These are phyloP conservation scores for Russula compacta DNA, from an alignment of 768 basidiomycete species.

Conservation along the genomic window DNA sequence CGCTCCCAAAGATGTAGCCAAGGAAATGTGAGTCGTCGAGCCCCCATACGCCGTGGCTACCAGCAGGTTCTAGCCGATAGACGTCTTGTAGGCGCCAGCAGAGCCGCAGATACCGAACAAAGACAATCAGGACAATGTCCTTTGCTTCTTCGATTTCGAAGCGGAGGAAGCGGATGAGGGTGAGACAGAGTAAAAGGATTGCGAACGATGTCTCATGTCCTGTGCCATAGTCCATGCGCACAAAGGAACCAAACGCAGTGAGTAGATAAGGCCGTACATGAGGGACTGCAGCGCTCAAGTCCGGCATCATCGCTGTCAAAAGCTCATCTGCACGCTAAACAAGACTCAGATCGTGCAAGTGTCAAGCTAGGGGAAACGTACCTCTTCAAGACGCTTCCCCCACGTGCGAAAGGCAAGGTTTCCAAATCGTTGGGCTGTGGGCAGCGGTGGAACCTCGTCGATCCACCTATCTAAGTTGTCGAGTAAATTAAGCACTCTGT, in stretches of 20 bases:
- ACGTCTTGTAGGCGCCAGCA: conserved; percentile 82
- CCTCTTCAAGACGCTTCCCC: conserved; percentile 72
- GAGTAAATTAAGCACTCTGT: conserved; percentile 45
- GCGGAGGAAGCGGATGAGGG: conserved; percentile 57
- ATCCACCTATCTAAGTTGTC: conserved; percentile 66
- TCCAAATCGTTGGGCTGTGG: conserved; percentile 78
- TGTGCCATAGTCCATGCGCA: conserved; percentile 91
- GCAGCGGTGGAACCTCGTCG: conserved; percentile 65
- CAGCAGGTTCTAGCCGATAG: conserved; percentile 90
- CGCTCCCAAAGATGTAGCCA: conserved; percentile 85
- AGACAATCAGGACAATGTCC: conserved; percentile 48
- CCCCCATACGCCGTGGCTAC: conserved; percentile 98
- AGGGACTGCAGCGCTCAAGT: conserved; percentile 38
- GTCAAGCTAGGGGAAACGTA: conserved; percentile 25
- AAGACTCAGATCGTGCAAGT: conserved; percentile 4
- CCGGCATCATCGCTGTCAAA: conserved; percentile 40
- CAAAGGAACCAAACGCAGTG: conserved; percentile 82
- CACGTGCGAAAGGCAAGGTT: conserved; percentile 87
- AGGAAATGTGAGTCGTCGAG: conserved; percentile 88
- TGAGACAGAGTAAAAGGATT: conserved; percentile 63
- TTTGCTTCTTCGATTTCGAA: conserved; percentile 56
- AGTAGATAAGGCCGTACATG: conserved; percentile 72
- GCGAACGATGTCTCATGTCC: conserved; percentile 92
- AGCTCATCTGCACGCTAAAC: conserved; percentile 46
- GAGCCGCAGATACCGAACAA: conserved; percentile 68